Conservation (phyloP, 345 rosid genomes). For the Acer campestre region DNA sequence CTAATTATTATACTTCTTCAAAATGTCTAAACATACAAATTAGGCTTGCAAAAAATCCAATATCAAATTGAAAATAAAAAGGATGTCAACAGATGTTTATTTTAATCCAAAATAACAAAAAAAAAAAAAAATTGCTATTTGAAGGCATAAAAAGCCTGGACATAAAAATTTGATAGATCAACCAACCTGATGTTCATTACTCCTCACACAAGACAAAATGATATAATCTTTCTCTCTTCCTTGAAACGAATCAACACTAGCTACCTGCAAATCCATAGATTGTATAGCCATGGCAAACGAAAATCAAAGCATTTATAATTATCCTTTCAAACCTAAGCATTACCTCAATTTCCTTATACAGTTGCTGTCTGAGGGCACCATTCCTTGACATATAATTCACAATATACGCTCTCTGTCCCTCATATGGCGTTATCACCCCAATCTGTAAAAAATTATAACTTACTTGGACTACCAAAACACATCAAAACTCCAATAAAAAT, state of each 20-base stretch:
- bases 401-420: conserved; percentile 98
- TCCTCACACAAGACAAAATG: conserved; percentile 97
- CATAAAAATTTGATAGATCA: conserved; percentile 3
- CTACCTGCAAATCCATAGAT: conserved; percentile 54
- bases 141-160: neutral
- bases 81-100: neutral
- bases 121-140: neutral
- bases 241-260: conserved; percentile 99
- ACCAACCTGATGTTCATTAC: conserved; percentile 99
- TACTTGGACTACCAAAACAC: conserved; percentile 1
- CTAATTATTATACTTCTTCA: neutral
- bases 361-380: conserved; percentile 96
- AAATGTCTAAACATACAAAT: neutral
- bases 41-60: neutral
- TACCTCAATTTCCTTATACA: conserved; percentile 99
- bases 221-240: conserved; percentile 99
- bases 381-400: conserved; percentile 98
- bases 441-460: conserved; percentile 49
- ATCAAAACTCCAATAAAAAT: neutral
- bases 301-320: conserved; percentile 4
- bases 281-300: conserved; percentile 8
- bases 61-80: neutral
- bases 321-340: conserved; percentile 6
- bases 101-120: neutral
- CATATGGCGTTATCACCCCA: conserved; percentile 98